A percentile compares a stretch with the other conserved stretches of the same genome.
Conservation (phyloP, 805 yeast genomes). For the Candida andamanensis region DNA sequence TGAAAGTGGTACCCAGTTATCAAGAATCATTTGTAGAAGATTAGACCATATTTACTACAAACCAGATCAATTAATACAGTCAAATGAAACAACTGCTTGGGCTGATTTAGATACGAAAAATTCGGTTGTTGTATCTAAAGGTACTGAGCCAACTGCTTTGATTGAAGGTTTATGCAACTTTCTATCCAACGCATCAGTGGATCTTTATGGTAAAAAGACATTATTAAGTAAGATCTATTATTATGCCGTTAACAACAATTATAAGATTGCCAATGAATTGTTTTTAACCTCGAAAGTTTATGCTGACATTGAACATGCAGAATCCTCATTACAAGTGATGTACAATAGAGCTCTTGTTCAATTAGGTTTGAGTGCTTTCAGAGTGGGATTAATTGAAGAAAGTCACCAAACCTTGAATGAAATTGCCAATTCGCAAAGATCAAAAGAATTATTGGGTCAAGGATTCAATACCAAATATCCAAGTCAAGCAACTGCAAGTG, state of each 20-base stretch:
- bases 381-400: conserved; percentile 79
- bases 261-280: conserved; percentile 81
- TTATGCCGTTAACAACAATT: conserved; percentile 84
- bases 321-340: conserved; percentile 79
- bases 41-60: conserved; percentile 92
- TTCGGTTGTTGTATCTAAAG: conserved; percentile 27
- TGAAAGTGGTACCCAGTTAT: conserved; percentile 48
- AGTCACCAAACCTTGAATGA: conserved; percentile 84
- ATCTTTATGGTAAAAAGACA: conserved; percentile 74
- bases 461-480: conserved; percentile 67
- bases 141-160: conserved; percentile 39
- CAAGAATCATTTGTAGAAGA: conserved; percentile 76
- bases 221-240: conserved; percentile 82
- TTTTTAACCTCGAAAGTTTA: conserved; percentile 82
- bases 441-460: conserved; percentile 92
- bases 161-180: conserved; percentile 61
- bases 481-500: conserved; percentile 51
- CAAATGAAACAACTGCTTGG: conserved; percentile 79
- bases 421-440: conserved; percentile 76
- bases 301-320: conserved; percentile 76
- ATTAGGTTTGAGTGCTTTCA: conserved; percentile 92
- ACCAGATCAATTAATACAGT: conserved; percentile 66
- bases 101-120: conserved; percentile 32
- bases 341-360: conserved; percentile 95
- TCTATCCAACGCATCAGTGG: conserved; percentile 56